phyloP scores from a whole-genome alignment of 2,329 filamentous ascomycete species.

The Alternaria brassicae region DNA sequence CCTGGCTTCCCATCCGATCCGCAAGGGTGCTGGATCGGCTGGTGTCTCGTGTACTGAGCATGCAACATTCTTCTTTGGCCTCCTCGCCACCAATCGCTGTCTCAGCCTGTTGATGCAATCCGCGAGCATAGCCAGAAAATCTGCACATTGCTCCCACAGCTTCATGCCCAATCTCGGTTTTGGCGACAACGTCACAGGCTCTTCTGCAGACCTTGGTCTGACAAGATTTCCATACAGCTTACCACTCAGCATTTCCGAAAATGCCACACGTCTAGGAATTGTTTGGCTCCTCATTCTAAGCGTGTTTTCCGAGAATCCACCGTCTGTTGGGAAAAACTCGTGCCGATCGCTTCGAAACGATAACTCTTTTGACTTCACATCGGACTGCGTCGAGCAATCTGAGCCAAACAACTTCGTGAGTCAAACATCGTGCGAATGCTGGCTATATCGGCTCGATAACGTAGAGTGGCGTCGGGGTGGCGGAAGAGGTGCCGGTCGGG shows the following conservation, averaged over 20 bases:
- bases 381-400: neutral
- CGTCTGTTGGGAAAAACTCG: neutral
- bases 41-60: neutral
- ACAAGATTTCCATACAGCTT: neutral
- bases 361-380: neutral
- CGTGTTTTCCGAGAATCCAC: neutral
- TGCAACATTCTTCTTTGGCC: neutral
- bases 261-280: neutral
- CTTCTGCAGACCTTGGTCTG: neutral
- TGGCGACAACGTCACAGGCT: neutral
- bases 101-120: neutral
- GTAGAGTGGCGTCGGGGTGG: neutral
- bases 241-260: neutral
- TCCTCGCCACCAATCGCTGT: neutral
- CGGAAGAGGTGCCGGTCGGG: neutral
- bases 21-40: neutral
- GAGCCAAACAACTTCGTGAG: neutral
- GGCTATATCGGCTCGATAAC: neutral
- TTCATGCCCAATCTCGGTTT: neutral
- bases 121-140: neutral
- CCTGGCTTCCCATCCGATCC: neutral
- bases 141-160: neutral
- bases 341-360: neutral
- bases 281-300: neutral
- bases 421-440: neutral